Evolutionary conservation across 139 green algal genomes (phyloP).

Genomic region (Picocystis salinarum): DNA sequence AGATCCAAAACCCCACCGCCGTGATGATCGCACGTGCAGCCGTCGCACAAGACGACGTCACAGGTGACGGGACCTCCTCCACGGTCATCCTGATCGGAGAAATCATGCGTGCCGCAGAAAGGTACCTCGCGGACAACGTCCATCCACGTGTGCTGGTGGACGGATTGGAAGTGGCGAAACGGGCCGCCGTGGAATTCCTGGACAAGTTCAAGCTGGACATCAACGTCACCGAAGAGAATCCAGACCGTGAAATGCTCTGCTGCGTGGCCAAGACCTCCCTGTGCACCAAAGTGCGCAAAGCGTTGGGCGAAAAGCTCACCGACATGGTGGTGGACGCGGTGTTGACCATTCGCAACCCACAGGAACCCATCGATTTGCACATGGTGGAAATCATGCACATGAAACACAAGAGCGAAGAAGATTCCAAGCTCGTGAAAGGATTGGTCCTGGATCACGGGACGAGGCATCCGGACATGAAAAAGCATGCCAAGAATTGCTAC

Average conservation of each 20-base stretch:
- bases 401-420: conserved; percentile 82
- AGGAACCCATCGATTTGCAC: conserved; percentile 77
- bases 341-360: conserved; percentile 43
- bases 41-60: conserved; percentile 52
- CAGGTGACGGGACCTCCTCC: conserved; percentile 78
- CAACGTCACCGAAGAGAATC: conserved; percentile 7
- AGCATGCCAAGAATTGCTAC: conserved; percentile 70
- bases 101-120: conserved; percentile 92
- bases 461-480: conserved; percentile 95
- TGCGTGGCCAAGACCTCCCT: conserved; percentile 82
- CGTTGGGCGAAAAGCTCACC: conserved; percentile 70
- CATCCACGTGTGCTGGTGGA: conserved; percentile 82
- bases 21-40: conserved; percentile 96
- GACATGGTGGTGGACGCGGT: conserved; percentile 75
- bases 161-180: conserved; percentile 81
- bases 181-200: conserved; percentile 66
- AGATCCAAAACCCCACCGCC: conserved; percentile 99
- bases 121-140: conserved; percentile 79
- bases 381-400: conserved; percentile 99
- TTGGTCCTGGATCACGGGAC: conserved; percentile 93
- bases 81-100: conserved; percentile 95
- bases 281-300: conserved; percentile 70
- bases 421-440: conserved; percentile 77
- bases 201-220: conserved; percentile 61
- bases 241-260: conserved; percentile 57